These are phyloP conservation scores for Volvox carteri DNA, from an alignment of 163 green algal genomes.

Conservation along the genomic window DNA sequence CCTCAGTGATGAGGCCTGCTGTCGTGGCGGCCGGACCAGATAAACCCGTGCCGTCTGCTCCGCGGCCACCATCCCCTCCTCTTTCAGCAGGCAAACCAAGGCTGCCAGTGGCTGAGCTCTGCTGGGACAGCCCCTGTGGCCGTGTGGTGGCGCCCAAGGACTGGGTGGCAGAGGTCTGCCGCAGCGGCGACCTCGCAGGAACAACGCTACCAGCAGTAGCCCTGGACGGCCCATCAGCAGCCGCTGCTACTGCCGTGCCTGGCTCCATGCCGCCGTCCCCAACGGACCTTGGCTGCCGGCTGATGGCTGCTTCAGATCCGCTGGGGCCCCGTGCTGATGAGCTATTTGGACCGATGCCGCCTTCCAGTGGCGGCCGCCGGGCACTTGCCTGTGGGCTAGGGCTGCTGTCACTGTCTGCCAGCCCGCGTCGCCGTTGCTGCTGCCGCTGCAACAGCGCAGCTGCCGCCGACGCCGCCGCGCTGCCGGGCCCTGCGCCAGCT, in stretches of 20 bases:
- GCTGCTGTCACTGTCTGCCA: slow-evolving; percentile 36
- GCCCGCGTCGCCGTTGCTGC: neutral
- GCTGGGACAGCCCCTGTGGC: neutral
- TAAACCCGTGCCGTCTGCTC: neutral
- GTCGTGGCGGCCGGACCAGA: too few relatives aligned
- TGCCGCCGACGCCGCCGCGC: neutral
- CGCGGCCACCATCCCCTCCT: neutral
- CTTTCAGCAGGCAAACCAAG: neutral
- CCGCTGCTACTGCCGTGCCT: too few relatives aligned
- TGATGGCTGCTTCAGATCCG: too few relatives aligned
- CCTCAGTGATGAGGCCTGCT: too few relatives aligned
- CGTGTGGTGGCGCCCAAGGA: neutral
- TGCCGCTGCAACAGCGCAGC: neutral
- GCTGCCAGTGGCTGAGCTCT: slow-evolving; percentile 7
- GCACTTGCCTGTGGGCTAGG: slow-evolving; percentile 12
- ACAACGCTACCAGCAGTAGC: too few relatives aligned
- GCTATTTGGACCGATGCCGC: too few relatives aligned
- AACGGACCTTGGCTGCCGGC: too few relatives aligned
- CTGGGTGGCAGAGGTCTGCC: neutral
- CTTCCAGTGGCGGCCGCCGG: neutral
- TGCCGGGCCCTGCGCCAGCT: neutral
- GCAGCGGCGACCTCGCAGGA: too few relatives aligned
- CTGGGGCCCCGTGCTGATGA: too few relatives aligned
- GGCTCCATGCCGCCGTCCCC: too few relatives aligned
- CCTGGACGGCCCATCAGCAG: too few relatives aligned